phyloP scores from a whole-genome alignment of 495 filamentous ascomycete species.

The Penicillium paxilli region DNA sequence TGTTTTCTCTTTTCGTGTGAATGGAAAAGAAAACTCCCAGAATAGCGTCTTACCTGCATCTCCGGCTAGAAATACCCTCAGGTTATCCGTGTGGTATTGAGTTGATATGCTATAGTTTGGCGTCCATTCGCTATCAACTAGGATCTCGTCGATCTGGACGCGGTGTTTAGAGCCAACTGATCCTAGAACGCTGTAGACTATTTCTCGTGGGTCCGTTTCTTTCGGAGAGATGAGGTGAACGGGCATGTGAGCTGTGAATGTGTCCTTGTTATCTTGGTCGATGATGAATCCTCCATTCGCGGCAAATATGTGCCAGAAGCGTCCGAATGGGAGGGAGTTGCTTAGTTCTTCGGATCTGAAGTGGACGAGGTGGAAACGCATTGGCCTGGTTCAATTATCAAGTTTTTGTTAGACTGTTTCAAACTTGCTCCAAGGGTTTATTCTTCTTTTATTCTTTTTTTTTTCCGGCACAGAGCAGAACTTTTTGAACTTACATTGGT shows the following conservation, averaged over 20 bases:
- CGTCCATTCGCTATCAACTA: conserved; percentile 16
- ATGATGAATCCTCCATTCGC: conserved; percentile 11
- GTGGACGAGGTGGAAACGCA: conserved; percentile 22
- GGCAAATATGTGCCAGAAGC: conserved; percentile 32
- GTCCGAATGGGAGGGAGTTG: conserved; percentile 13
- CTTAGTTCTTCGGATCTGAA: conserved; percentile 28
- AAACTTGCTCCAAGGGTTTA: too few relatives aligned
- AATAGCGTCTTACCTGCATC: conserved; percentile 29
- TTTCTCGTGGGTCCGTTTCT: conserved; percentile 13
- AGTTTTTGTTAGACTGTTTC: too few relatives aligned
- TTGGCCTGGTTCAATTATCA: too few relatives aligned
- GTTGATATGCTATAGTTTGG: neutral
- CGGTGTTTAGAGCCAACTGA: conserved; percentile 4
- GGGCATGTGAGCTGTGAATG: conserved; percentile 24
- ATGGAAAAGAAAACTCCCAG: too few relatives aligned
- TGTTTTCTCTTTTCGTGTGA: too few relatives aligned
- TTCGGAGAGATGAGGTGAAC: neutral
- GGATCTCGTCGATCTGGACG: conserved; percentile 28
- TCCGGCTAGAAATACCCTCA: conserved; percentile 50
- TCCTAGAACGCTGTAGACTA: conserved; percentile 20
- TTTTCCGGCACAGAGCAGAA: too few relatives aligned
- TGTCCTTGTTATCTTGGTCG: conserved; percentile 29
- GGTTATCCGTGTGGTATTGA: neutral
- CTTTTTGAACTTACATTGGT: conserved; percentile 6
- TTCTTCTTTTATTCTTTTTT: too few relatives aligned